Base-by-base conservation (phyloP, 805 yeast species). In the Debaryomyces prosopidis region DNA sequence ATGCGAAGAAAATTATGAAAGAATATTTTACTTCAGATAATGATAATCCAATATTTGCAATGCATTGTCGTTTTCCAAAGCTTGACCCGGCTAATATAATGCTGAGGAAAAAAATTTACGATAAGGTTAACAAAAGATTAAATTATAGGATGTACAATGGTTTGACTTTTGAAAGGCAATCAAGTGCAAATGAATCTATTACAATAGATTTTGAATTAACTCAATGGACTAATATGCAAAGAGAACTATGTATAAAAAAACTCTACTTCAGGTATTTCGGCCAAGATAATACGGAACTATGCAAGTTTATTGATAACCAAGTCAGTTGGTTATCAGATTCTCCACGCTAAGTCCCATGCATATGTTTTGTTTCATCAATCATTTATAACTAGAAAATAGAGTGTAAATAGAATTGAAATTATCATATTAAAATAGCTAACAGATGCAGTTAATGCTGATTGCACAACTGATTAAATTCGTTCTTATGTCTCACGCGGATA, bases 1-100 rank as follows among this genome's bases (percentile, higher is more conserved):
- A 30, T 3, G 50, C 66, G 17, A 49, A 62, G 28, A 42, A 51
- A 18, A 33, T 59, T 2, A 46, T 47, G 9, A 38, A 53, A 2
- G 55, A 59, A 17, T 40, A 46, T 35, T 65, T 65, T 39, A 46
- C 47, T 18, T 40, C 47, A 6, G 45, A 58, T 28, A 50, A 50
- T 19, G 48, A 57, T 3, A 50, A 52, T 17, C 62, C 66, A 0
- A 35, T 65, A 6, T 66, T 65, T 39, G 48, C 68, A 3, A 42
- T 68, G 34, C 73, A 68, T 49, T 66, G 71, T 44, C 67, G 67
- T 45, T 66, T 52, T 43, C 73, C 73, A 5, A 68, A 68, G 44
- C 48, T 67, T 14, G 73, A 68, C 49, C 72, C 71, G 3, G n/a
- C 58, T 1, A 53, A 51, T 26, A 53, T 65, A 26, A 50, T 53